phyloP scores from a whole-genome alignment of 441 rosid species.

The Croton setiger region DNA sequence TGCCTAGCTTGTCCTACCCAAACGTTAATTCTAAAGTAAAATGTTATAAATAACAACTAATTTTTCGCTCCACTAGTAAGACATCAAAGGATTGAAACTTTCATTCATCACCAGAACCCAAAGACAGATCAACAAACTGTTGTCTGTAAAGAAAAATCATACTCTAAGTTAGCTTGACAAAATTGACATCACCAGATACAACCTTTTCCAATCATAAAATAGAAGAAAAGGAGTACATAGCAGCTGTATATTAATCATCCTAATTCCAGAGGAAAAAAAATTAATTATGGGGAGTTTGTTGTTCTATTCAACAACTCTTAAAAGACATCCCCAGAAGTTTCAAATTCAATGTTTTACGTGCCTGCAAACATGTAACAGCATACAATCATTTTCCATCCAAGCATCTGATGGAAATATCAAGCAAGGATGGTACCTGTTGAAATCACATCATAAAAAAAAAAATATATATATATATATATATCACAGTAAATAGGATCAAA shows the following conservation, averaged over 20 bases:
- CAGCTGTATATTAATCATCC: not conserved
- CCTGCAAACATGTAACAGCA: not conserved
- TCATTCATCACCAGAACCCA: not conserved
- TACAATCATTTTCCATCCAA: not conserved
- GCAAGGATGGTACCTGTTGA: not conserved
- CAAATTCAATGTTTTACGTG: not conserved
- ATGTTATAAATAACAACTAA: not conserved
- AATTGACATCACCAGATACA: not conserved
- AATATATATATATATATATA: no score
- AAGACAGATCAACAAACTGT: not conserved
- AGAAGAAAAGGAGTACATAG: not conserved
- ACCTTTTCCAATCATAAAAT: not conserved
- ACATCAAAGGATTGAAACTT: constrained; percentile 7
- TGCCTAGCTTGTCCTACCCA: constrained; percentile 8
- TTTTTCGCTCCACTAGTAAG: not conserved
- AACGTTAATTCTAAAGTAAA: not conserved
- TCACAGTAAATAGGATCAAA: not conserved
- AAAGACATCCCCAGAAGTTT: not conserved
- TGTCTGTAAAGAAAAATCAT: not conserved
- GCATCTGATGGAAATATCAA: not conserved
- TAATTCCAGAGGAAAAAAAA: not conserved
- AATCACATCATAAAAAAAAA: not conserved
- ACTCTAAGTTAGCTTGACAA: not conserved
- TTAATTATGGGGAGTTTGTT: not conserved
- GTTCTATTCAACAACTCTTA: not conserved